phyloP scores from a whole-genome alignment of 768 basidiomycete genomes.

The Leccinum obscurum region DNA sequence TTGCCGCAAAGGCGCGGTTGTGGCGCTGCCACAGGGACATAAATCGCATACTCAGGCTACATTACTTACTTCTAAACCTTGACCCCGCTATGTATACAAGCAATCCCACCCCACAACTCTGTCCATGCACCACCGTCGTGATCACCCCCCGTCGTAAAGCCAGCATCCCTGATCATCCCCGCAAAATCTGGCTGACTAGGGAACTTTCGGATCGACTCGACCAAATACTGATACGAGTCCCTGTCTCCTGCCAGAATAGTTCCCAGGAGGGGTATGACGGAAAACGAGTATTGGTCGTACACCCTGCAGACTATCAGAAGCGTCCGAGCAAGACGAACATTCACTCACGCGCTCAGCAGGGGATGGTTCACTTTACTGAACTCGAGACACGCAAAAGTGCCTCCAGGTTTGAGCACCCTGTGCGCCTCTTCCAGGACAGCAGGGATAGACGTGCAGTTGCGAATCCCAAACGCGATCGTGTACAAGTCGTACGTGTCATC shows the following conservation, averaged over 20 bases:
- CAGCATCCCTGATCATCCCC: constrained; percentile 83
- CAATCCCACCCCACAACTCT: constrained; percentile 86
- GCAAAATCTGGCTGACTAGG: constrained; percentile 88
- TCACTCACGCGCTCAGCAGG: constrained; percentile 75
- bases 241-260: constrained; percentile 95
- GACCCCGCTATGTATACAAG: constrained; percentile 81
- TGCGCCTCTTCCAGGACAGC: constrained; percentile 87
- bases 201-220: constrained; percentile 95
- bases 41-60: not conserved
- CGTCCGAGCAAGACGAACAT: not conserved
- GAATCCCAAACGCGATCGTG: constrained; percentile 97
- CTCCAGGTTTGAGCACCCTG: constrained; percentile 94
- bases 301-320: constrained; percentile 47
- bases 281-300: constrained; percentile 96
- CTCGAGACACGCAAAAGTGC: constrained; percentile 92
- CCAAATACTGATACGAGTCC: constrained; percentile 94
- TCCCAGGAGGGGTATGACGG: constrained; percentile 92
- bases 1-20: constrained; percentile 28
- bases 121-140: constrained; percentile 83
- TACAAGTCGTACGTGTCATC: constrained; percentile 92
- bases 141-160: constrained; percentile 72
- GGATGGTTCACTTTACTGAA: constrained; percentile 94
- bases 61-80: constrained; percentile 51
- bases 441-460: constrained; percentile 93
- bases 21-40: constrained; percentile 23